Evolutionary conservation across 108 stramenopile genomes (phyloP).

Genomic region (Hondaea fermentalgiana): DNA sequence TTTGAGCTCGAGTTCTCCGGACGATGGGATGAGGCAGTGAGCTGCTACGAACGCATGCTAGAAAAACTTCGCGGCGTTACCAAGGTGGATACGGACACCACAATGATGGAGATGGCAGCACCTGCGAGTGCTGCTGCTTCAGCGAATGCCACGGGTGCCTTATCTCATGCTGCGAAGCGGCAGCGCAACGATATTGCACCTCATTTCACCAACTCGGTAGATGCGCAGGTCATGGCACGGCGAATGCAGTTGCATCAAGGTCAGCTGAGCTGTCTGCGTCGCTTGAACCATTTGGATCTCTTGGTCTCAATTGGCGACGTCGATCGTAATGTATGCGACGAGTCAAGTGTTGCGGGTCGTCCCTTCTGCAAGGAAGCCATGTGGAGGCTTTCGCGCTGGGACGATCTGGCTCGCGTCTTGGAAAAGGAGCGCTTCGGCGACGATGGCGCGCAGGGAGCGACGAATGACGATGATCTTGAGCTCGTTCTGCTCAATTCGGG

Average conservation of each 20-base stretch:
- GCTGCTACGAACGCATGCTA: slow-evolving; percentile 1
- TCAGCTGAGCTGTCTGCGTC: neutral
- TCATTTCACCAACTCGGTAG: neutral
- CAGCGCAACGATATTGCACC: neutral
- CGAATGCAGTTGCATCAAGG: neutral
- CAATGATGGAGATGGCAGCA: neutral
- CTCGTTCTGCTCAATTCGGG: neutral
- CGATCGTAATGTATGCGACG: neutral
- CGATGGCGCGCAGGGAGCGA: neutral
- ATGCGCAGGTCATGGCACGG: neutral
- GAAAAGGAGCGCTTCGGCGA: neutral
- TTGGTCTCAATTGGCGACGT: neutral
- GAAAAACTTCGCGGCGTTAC: neutral
- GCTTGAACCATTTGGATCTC: neutral
- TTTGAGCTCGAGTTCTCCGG: neutral
- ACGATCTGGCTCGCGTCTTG: neutral
- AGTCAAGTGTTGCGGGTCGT: neutral
- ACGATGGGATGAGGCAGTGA: neutral
- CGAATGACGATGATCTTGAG: neutral
- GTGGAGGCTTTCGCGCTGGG: neutral
- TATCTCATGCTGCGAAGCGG: neutral
- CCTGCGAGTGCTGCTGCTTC: neutral
- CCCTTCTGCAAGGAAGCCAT: neutral
- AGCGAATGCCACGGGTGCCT: neutral
- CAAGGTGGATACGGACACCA: neutral